These are phyloP conservation scores for Nepenthes mirabilis DNA, from an alignment of 148 eudicot species.

Conservation along the genomic window DNA sequence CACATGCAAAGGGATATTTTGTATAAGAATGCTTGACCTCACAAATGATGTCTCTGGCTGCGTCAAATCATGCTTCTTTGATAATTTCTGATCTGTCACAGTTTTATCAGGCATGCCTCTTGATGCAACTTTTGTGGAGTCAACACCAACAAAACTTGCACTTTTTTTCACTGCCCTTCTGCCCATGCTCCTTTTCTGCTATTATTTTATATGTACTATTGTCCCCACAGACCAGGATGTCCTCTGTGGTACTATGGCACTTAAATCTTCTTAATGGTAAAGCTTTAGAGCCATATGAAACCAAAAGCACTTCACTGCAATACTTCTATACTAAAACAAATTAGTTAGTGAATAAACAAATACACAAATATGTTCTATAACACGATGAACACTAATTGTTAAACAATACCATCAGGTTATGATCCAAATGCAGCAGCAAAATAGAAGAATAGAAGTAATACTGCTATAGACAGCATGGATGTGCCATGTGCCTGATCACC, in stretches of 20 bases:
- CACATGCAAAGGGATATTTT: not conserved
- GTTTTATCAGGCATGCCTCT: slow-evolving; percentile 12
- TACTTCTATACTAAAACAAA: slow-evolving; percentile 1
- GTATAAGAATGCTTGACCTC: slow-evolving; percentile 29
- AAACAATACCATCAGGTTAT: no score
- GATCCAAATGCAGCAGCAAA: no score
- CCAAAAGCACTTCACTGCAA: slow-evolving; percentile 27
- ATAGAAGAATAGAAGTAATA: no score
- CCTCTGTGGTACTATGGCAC: slow-evolving; percentile 12
- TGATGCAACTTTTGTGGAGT: slow-evolving; percentile 14
- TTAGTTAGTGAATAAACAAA: no score
- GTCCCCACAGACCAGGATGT: slow-evolving; percentile 19
- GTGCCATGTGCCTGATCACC: no score
- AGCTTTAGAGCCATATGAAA: slow-evolving; percentile 42
- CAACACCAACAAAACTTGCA: slow-evolving; percentile 20
- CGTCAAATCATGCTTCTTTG: slow-evolving; percentile 14
- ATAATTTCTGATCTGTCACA: slow-evolving; percentile 18
- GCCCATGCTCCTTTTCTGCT: slow-evolving; percentile 30
- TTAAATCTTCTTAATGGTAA: slow-evolving; percentile 30
- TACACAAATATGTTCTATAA: no score
- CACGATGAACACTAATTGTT: no score
- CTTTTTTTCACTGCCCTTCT: slow-evolving; percentile 32
- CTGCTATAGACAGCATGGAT: no score
- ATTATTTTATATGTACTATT: slow-evolving; percentile 10
- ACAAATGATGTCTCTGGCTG: slow-evolving; percentile 35